Evolutionary conservation across 2,329 filamentous ascomycete genomes (phyloP), one percentile per base, ranked within the genome.

Genomic region (Aspergillus quadricinctus): DNA sequence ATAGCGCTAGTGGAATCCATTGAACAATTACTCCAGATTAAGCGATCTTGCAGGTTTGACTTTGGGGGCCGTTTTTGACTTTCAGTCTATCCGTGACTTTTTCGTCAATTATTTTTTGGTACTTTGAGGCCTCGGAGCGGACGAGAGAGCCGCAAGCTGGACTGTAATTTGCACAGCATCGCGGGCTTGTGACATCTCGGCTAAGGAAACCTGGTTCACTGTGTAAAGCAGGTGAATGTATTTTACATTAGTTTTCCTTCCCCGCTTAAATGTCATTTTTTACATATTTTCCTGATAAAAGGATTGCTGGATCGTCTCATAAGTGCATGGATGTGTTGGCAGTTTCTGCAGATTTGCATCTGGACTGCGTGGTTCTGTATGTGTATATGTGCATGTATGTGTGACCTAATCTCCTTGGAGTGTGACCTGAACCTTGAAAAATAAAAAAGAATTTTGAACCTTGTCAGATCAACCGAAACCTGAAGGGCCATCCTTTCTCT

Each of bases 301-400:
- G 35, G 3, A 37, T 17, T 8, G 17, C 3, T 8, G 9, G 35
- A 58, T 60, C 41, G 53, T 53, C 60, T 55, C 19, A 58, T 48
- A 11, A 45, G 58, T 64, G 57, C 59, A 65, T 56, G 60, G 62
- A 67, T 68, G 64, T 59, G 66, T 62, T 68, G 66, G 64, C 64
- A 63, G 56, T 49, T 55, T 56, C 55, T 65, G 62, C 64, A 68
- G 64, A 60, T 60, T 62, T 53, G 29, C 56, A 64, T 59, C 61
- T 60, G 50, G 52, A 58, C 61, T 52, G 54, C 27, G 41, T 49
- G 52, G 55, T 55, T 37, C 23, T 17, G 31, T 50, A 37, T 45
- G n/a, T 45, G 19, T 43, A 43, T 43, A 21, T 57, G 27, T 52
- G 48, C 49, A 53, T 50, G 50, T 14, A 27, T 46, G 43, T 21